Base-by-base conservation (phyloP, 371 early-diverging fungal genomes). In the Apophysomyces variabilis region DNA sequence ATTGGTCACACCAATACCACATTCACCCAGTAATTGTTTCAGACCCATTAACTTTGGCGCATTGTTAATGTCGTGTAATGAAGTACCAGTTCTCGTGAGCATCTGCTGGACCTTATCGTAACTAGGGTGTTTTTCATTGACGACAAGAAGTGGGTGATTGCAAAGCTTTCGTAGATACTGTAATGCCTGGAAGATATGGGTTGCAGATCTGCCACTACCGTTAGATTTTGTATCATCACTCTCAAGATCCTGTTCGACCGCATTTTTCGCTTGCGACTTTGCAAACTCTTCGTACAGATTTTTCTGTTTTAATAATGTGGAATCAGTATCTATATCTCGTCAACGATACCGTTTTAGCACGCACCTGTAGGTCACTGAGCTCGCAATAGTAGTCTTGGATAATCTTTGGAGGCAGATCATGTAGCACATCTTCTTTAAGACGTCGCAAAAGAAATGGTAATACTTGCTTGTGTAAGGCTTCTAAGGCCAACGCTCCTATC, bases 351-450 rank as follows among this genome's bases (percentile, higher is more conserved):
- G 16, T 35, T 26, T 26, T 2, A 0, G 0, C 54, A 9, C 37
- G 66, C 72, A 72, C 77, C 76, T 93, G 94, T n/a, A 94, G 64
- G 44, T 93, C 93, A 63, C 93, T 90, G 39, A 99, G 80, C 62
- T 98, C 96, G 76, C 99, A 98, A 74, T 95, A 95, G 73, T 99
- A 93, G 78, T 99, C 99, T 79, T 93, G 93, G 67, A 99, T 98
- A 69, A 99, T 99, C 83, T 99, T 99, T 35, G 99, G 99, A 39
- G 99, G 99, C 65, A 99, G 76, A 76, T 99, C 99, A 66, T 95
- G 88, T 64, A 99, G 80, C 13, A 99, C 99, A 72, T 99, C 98
- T 76, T 96, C 96, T 77, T 99, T 99, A 82, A 99, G 87, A 60
- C 99, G 88, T 38, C 99, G 89, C 70, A 99, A 73, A 44, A 99